These are phyloP conservation scores for Agrocybe praecox DNA, from an alignment of 768 basidiomycete genomes.

Conservation along the genomic window DNA sequence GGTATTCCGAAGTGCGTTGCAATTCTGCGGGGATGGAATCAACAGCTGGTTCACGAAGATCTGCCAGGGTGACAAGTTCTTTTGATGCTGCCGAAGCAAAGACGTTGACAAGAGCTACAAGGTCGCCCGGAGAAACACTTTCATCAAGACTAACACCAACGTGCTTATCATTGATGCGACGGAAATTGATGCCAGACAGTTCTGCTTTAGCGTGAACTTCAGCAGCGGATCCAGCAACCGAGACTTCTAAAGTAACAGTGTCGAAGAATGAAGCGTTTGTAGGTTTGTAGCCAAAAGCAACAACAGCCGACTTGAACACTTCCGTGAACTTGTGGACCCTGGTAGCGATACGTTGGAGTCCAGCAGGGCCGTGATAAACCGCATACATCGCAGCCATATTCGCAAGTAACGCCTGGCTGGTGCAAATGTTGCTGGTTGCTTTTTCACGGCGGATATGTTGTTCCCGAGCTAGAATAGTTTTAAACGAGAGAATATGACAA, in stretches of 20 bases:
- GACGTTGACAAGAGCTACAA: constrained; percentile 77
- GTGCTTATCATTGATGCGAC: constrained; percentile 67
- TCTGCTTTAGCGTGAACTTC: constrained; percentile 71
- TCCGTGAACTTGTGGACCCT: constrained; percentile 91
- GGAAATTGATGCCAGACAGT: constrained; percentile 78
- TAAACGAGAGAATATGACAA: background rate
- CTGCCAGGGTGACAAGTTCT: constrained; percentile 45
- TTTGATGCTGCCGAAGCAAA: constrained; percentile 71
- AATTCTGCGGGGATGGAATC: constrained; percentile 58
- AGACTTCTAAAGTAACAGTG: constrained; percentile 81
- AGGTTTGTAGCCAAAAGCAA: constrained; percentile 73
- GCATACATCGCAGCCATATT: constrained; percentile 99
- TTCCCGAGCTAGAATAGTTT: constrained; percentile 71
- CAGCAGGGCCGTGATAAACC: constrained; percentile 91
- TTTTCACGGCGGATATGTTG: constrained; percentile 98
- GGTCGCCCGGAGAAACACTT: constrained; percentile 75
- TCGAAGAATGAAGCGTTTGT: constrained; percentile 87
- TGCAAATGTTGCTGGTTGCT: constrained; percentile 98
- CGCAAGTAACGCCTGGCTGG: constrained; percentile 94
- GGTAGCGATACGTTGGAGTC: constrained; percentile 80
- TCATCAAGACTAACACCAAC: constrained; percentile 95
- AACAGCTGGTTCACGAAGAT: constrained; percentile 43
- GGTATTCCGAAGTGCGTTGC: constrained; percentile 65
- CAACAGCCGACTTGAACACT: constrained; percentile 67
- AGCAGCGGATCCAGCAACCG: constrained; percentile 54